Conservation (phyloP, 306 rosid species). For the Urtica urens region DNA sequence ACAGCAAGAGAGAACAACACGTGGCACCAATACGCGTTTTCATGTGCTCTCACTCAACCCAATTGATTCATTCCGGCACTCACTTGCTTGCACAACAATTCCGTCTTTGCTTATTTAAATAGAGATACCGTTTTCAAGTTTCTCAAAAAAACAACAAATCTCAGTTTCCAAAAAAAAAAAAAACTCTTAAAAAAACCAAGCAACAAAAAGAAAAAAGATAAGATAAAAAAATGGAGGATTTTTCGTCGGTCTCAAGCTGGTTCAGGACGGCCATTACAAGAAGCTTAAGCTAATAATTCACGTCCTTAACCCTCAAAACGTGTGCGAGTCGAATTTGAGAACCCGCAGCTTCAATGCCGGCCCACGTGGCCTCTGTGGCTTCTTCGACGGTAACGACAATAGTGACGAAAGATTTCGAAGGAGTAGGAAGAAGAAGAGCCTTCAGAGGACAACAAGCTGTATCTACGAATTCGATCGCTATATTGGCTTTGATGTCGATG, state of each 20-base stretch:
- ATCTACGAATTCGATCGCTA: constrained; percentile 15
- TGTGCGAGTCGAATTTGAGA: constrained; percentile 5
- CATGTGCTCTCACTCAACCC: no score
- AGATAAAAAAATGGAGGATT: constrained; percentile 6
- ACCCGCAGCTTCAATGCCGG: constrained; percentile 16
- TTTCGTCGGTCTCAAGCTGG: constrained; percentile 1
- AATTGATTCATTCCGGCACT: no score
- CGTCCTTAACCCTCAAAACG: constrained; percentile 8
- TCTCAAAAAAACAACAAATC: neutral
- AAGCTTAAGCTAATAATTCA: constrained; percentile 14
- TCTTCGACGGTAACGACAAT: constrained; percentile 14
- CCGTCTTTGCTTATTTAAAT: no score
- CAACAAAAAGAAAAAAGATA: neutral
- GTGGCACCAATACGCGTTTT: no score
- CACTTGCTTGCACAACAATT: constrained; percentile 1
- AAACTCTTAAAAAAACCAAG: neutral
- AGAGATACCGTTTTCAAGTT: no score
- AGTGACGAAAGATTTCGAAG: neutral
- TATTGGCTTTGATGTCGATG: neutral
- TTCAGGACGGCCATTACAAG: constrained; percentile 29
- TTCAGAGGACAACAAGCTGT: constrained; percentile 18
- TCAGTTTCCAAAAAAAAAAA: neutral
- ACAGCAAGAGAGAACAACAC: no score
- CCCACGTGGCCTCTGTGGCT: constrained; percentile 8
- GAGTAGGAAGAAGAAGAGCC: neutral